Conservation (phyloP, 139 green algal genomes). For the Chlorella vulgaris region DNA sequence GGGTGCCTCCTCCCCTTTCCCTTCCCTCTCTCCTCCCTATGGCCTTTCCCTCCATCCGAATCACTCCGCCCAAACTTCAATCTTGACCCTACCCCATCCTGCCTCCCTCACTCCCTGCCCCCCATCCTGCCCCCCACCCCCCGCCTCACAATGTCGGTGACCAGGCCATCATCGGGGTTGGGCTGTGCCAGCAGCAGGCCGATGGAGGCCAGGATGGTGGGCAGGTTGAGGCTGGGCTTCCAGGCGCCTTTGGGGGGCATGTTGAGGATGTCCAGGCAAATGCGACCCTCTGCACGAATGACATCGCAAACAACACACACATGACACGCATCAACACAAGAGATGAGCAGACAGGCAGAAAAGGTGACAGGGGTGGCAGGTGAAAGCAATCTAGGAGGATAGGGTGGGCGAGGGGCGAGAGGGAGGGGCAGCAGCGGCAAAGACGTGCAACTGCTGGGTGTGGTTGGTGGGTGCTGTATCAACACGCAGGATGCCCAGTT, state of each 20-base stretch:
- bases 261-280: slow-evolving; percentile 63
- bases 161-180: slow-evolving; percentile 71
- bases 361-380: too few species aligned
- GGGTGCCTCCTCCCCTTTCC: too few species aligned
- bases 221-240: slow-evolving; percentile 59
- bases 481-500: neutral
- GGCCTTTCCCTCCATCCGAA: too few species aligned
- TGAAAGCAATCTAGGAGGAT: too few species aligned
- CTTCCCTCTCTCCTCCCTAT: too few species aligned
- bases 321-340: neutral
- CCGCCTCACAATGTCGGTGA: slow-evolving; percentile 53
- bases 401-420: too few species aligned
- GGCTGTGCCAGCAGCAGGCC: slow-evolving; percentile 65
- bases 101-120: neutral
- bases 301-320: too few species aligned
- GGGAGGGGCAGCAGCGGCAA: too few species aligned
- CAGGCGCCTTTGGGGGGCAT: slow-evolving; percentile 71
- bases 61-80: too few species aligned
- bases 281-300: slow-evolving; percentile 18
- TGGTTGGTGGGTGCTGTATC: too few species aligned
- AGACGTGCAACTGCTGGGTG: too few species aligned
- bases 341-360: too few species aligned
- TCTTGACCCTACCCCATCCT: neutral
- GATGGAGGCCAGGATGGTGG: slow-evolving; percentile 59
- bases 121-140: neutral